Base-by-base conservation (phyloP, 1,139 yeast species). In the Yamadazyma conglobata region DNA sequence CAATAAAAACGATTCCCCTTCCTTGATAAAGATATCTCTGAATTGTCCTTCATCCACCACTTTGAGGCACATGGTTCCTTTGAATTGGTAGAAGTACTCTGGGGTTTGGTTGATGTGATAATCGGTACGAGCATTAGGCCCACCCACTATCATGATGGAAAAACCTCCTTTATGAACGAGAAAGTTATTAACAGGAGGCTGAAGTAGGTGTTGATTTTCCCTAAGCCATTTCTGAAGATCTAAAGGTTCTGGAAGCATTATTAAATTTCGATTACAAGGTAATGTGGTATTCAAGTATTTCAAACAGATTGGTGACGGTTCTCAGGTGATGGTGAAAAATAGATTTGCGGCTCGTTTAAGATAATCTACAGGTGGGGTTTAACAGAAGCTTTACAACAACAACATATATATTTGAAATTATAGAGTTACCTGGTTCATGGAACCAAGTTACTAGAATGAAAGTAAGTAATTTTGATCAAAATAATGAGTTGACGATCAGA, bases 41-140 rank as follows among this genome's bases (percentile, higher is more conserved):
- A 89, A 88, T 36, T 70, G 70, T 0, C 88, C 93, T 4, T 58
- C 64, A 45, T 88, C 96, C 2, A 88, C 95, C 2, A 89, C 95
- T 45, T 77, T 79, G 40, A 89, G 67, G 18, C 85, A 73, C 95
- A 89, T 88, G 19, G 70, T 64, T 2, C 96, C 96, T 56, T 86
- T 85, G 52, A 82, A 73, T 66, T 83, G 93, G 55, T 83, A 80
- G 56, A 89, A 89, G 73, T 88, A 89, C 50, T 88, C 96, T 0
- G 96, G 96, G 0, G 96, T 89, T 47, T 86, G 94, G 50, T 89
- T 89, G 32, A 89, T 75, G 52, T 89, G 97, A 55, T 86, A 89
- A 52, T 89, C 96, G 0, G 95, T 87, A 38, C 96, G 70, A 48
- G 81, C 94, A 54, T 89, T 89, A 2, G 96, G 96, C 0, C 96